Evolutionary conservation across 331 rosid genomes (phyloP), one percentile per base, ranked within the genome.

Genomic region (Phaseolus coccineus): DNA sequence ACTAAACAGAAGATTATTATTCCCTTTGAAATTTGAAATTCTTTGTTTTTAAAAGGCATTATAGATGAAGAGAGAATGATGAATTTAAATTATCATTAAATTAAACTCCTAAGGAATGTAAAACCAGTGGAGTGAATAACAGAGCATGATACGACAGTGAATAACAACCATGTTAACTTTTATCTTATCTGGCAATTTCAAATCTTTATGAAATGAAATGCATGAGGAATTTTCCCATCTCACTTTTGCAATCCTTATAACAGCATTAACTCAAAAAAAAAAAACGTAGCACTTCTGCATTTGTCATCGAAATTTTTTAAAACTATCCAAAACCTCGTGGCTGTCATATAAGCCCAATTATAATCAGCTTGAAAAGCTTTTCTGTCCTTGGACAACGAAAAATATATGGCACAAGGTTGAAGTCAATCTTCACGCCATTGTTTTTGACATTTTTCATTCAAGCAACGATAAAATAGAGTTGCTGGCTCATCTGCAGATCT

Each of bases 401-500:
- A 2, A 46, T 22, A 75, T 8, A 24, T 13, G 44, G 51, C 50
- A 63, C 19, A 16, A 37, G 27, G 19, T 16, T 35, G 28, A 44
- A 72, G 63, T 85, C 83, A 56, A 14, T 82, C 31, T 24, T 55
- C 89, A 22, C 91, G 87, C 97, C 94, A 88, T 39, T 57, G 59
- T 27, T 79, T 79, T 71, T 66, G 82, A 53, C 97, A 92, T 14
- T 51, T 50, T 1, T 80, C 83, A 19, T 84, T 87, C 91, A 90
- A 30, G 82, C 97, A 92, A 27, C 81, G 37, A 58, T 78, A 92
- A 75, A 87, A 85, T 79, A 81, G 85, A 19, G 94, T 90, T 77
- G 89, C 91, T 1, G 97, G 90, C 80, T 92, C 94, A 76, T 92
- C 93, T 15, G 93, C 94, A 61, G 97, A 90, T 63, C 94, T 91